Conservation (phyloP, 2,329 filamentous ascomycete genomes). For the Diaporthe sp. region DNA sequence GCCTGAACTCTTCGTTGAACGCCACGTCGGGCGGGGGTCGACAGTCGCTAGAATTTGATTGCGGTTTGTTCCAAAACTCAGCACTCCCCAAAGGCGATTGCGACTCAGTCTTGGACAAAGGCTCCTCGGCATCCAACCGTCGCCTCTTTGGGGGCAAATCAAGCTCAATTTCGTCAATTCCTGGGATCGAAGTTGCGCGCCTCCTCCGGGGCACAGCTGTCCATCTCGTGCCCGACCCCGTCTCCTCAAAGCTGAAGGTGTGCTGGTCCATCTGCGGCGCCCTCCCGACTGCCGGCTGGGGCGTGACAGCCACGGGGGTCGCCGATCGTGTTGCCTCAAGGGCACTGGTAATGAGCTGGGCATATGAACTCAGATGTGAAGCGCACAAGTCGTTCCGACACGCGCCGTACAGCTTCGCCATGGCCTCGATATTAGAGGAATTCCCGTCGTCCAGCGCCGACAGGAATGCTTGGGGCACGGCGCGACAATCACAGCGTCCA, state of each 20-base stretch:
- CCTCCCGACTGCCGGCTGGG: conserved; percentile 13
- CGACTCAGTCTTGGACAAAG: not conserved
- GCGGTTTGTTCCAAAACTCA: not conserved
- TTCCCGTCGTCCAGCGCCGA: conserved; percentile 31
- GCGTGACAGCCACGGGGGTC: not conserved
- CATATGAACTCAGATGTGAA: conserved; percentile 37
- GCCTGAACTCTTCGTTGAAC: conserved; percentile 37
- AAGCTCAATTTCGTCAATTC: conserved; percentile 40
- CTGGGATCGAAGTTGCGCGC: conserved; percentile 39
- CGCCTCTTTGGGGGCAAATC: conserved; percentile 37
- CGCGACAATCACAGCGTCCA: conserved; percentile 29
- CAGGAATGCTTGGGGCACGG: conserved; percentile 35
- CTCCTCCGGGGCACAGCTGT: conserved; percentile 37
- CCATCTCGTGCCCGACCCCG: conserved; percentile 39
- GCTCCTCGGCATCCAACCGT: conserved; percentile 14
- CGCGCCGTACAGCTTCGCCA: conserved; percentile 35
- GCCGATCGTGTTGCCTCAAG: conserved; percentile 14
- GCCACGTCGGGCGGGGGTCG: conserved; percentile 26
- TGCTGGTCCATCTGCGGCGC: conserved; percentile 5
- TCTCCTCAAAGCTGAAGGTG: conserved; percentile 32
- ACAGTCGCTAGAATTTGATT: not conserved
- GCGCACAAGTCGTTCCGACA: conserved; percentile 38
- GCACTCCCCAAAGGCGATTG: not conserved
- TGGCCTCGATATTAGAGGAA: not conserved
- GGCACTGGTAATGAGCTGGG: conserved; percentile 36